A percentile compares a stretch with the other conserved stretches of the same genome.
Conservation (phyloP, 192 early-diverging fungal species). For the Entomortierella lignicola region DNA sequence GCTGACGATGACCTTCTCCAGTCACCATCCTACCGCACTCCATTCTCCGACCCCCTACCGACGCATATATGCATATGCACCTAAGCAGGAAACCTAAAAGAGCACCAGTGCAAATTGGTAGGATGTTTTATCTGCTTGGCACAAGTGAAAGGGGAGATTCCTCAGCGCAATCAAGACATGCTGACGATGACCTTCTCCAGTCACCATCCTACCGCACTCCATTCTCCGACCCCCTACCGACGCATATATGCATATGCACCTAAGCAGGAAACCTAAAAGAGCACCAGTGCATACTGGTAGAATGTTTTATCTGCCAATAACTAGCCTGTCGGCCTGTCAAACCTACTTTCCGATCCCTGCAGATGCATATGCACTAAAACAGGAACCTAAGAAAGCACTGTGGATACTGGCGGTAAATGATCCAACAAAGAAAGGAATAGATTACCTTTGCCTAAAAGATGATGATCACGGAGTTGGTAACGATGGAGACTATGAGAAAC, state of each 20-base stretch:
- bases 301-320: neutral
- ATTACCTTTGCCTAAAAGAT: too few relatives aligned
- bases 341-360: constrained; percentile 1
- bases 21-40: neutral
- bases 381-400: constrained; percentile 1
- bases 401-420: neutral
- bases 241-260: neutral
- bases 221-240: constrained; percentile 2
- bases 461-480: too few relatives aligned
- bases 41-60: constrained; percentile 9
- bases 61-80: constrained; percentile 1
- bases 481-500: too few relatives aligned
- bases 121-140: too few relatives aligned
- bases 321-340: neutral
- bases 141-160: neutral
- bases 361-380: neutral
- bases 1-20: neutral
- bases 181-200: neutral
- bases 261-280: constrained; percentile 5
- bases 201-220: neutral
- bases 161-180: neutral
- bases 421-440: too few relatives aligned
- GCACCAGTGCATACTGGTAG: neutral
- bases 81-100: constrained; percentile 5
- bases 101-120: constrained; percentile 1